Conservation (phyloP, 345 rosid species). For the Rhodamnia rubescens region DNA sequence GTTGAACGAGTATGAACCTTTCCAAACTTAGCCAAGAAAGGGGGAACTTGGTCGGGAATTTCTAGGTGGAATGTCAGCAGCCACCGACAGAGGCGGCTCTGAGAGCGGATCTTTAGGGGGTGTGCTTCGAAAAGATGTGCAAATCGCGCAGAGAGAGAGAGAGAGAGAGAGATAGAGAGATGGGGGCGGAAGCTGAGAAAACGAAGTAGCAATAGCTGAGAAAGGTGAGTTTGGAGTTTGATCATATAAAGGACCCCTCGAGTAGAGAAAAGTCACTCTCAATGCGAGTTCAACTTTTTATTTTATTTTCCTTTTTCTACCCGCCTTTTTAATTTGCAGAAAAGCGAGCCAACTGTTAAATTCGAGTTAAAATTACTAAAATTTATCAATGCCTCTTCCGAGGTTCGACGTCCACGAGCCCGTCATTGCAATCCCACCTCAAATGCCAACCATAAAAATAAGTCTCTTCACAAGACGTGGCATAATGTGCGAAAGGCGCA, state of each 20-base stretch:
- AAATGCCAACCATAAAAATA: not conserved
- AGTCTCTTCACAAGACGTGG: not conserved
- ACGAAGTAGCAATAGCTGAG: constrained; percentile 20
- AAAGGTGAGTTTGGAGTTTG: not conserved
- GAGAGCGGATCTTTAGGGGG: not conserved
- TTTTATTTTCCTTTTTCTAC: not conserved
- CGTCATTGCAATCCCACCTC: not conserved
- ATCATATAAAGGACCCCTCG: not conserved
- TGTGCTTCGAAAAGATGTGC: not conserved
- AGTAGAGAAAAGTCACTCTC: not conserved
- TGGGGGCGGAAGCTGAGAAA: constrained; percentile 17
- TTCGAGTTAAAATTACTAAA: not conserved
- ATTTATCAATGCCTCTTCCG: not conserved
- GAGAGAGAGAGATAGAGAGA: not conserved
- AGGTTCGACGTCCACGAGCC: not conserved
- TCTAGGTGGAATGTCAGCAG: not conserved
- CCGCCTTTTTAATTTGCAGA: not conserved
- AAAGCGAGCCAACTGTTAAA: not conserved
- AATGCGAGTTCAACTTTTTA: not conserved
- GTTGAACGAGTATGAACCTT: not conserved
- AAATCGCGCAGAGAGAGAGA: not conserved
- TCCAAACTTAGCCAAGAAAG: not conserved
- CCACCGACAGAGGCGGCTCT: not conserved
- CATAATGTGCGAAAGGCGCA: not conserved
- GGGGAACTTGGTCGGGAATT: not conserved